phyloP scores from a whole-genome alignment of 495 filamentous ascomycete genomes.

The Aspergillus sclerotiicarbonarius region DNA sequence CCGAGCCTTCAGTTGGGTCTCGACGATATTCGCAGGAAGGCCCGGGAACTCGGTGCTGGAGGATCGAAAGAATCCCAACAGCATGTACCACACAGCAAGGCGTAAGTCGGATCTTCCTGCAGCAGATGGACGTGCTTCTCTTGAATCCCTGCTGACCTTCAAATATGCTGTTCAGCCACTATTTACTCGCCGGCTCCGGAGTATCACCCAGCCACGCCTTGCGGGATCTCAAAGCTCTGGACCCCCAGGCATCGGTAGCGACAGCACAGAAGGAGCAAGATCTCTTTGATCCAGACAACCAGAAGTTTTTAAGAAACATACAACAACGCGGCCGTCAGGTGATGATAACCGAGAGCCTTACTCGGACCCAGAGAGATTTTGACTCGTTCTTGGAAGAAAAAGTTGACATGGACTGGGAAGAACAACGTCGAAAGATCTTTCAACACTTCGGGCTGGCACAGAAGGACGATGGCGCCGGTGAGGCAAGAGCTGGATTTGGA shows the following conservation, averaged over 20 bases:
- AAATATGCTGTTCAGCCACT: conserved; percentile 51
- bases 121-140: background rate
- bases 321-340: conserved; percentile 87
- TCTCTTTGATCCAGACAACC: conserved; percentile 70
- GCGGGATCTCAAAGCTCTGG: conserved; percentile 67
- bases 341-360: conserved; percentile 84
- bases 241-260: conserved; percentile 44
- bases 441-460: conserved; percentile 90
- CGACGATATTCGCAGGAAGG: conserved; percentile 80
- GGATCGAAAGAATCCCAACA: conserved; percentile 43
- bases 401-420: conserved; percentile 92
- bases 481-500: conserved; percentile 57
- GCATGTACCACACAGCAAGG: conserved; percentile 58
- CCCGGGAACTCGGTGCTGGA: conserved; percentile 68
- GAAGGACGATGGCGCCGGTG: conserved; percentile 48
- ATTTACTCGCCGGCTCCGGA: conserved; percentile 86
- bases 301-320: conserved; percentile 76
- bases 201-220: conserved; percentile 74
- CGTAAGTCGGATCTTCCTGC: conserved; percentile 42
- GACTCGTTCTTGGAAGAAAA: conserved; percentile 91
- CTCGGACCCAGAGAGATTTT: conserved; percentile 84
- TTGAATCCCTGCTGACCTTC: background rate
- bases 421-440: conserved; percentile 86
- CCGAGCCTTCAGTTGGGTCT: conserved; percentile 75
- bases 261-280: conserved; percentile 42